Evolutionary conservation across 2,329 filamentous ascomycete genomes (phyloP), one percentile per base, ranked within the genome.

Genomic region (Aspergillus caelatus): DNA sequence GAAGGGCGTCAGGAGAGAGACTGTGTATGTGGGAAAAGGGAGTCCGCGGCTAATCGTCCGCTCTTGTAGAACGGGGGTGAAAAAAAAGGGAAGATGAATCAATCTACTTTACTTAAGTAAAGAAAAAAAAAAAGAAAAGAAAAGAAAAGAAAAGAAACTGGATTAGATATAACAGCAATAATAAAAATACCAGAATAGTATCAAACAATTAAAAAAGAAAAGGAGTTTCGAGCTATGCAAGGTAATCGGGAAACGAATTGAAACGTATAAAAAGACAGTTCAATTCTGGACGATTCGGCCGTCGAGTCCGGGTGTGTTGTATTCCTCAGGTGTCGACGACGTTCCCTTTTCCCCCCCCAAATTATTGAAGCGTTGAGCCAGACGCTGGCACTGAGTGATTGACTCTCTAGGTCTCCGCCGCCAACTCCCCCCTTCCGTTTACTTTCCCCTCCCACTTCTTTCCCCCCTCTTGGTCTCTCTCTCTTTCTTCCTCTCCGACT

Each of bases 391-490:
- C 39, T 41, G 16, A 41, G 16, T 41, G 39, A 19, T 39, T 30
- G 57, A 54, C 56, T 54, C 46, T 48, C 65, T 64, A 57, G 67
- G 65, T 67, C 67, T 64, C 48, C 48, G 48, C 48, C 48, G 48
- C 48, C 48, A 52, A 52, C 48, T 23, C 28, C 48, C 48, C 46
- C 46, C 46, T 50, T 50, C 46, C 48, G 28, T 52, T 52, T 52
- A 34, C 48, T 52, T 68, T 66, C 68, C 66, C 69, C 69, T 67
- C 67, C 65, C 63, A 66, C 64, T 62, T 55, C 56, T 55, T 53
- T 60, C 64, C 58, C 60, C 60, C 60, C 58, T 64, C 60, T 64
- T 64, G 62, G 55, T 63, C 61, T 63, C 65, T 62, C 62, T 32
- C 30, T 32, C 30, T 32, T 65, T 67, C 58, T 59, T 57, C 60